A percentile compares a stretch with the other conserved stretches of the same genome.
phyloP scores from a whole-genome alignment of 2,329 filamentous ascomycete species.

The Trematosphaeria pertusa region DNA sequence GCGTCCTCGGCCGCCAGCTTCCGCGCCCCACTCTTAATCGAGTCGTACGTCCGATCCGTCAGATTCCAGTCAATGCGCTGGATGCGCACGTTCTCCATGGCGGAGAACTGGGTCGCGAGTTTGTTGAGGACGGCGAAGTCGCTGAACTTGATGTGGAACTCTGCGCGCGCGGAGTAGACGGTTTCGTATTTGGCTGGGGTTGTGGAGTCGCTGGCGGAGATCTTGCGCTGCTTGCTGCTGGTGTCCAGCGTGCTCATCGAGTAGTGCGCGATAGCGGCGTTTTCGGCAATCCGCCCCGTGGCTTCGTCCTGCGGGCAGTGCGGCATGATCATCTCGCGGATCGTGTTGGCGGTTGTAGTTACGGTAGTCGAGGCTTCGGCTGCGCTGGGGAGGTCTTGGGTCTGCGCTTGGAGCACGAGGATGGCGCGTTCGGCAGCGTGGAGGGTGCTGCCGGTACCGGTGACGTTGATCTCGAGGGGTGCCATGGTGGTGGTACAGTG shows the following conservation, averaged over 20 bases:
- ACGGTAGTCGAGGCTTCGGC: slow-evolving; percentile 14
- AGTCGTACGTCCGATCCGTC: slow-evolving; percentile 10
- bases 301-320: slow-evolving; percentile 16
- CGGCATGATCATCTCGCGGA: slow-evolving; percentile 15
- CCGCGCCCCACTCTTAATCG: slow-evolving; percentile 9
- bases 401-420: slow-evolving; percentile 13
- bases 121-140: slow-evolving; percentile 15
- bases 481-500: not conserved
- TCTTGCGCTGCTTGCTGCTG: slow-evolving; percentile 1
- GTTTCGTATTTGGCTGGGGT: slow-evolving; percentile 4
- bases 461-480: slow-evolving; percentile 3
- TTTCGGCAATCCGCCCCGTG: slow-evolving; percentile 1
- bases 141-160: slow-evolving; percentile 19
- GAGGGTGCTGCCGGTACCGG: not conserved
- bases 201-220: not conserved
- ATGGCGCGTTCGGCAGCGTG: slow-evolving; percentile 6
- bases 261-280: slow-evolving; percentile 20
- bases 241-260: slow-evolving; percentile 20
- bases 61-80: slow-evolving; percentile 12
- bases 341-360: slow-evolving; percentile 5
- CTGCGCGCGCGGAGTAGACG: slow-evolving; percentile 10
- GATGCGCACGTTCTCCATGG: slow-evolving; percentile 16
- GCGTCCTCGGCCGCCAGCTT: slow-evolving; percentile 15
- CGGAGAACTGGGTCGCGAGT: slow-evolving; percentile 18
- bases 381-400: slow-evolving; percentile 9